A percentile compares a stretch with the other conserved stretches of the same genome.
Conservation (phyloP, 441 rosid species). For the Gossypium trilobum region DNA sequence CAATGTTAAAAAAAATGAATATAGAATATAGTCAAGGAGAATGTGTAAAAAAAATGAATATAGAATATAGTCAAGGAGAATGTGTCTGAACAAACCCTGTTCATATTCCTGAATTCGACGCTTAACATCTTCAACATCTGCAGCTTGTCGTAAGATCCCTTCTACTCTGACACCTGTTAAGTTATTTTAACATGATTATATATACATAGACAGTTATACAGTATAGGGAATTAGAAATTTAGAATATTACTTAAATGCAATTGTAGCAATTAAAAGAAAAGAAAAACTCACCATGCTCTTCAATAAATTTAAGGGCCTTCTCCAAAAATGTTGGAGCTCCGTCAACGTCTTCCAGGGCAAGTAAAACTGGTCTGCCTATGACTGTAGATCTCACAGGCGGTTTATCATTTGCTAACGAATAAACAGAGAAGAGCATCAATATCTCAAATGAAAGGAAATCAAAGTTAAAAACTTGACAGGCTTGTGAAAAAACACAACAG, state of each 20-base stretch:
- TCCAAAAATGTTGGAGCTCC: slow-evolving; percentile 97
- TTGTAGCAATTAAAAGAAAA: not conserved
- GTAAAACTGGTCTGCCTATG: slow-evolving; percentile 76
- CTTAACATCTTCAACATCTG: slow-evolving; percentile 94
- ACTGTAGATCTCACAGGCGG: slow-evolving; percentile 47
- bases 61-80: not conserved
- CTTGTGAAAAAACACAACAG: not conserved
- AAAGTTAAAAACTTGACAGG: not conserved
- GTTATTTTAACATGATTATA: slow-evolving; percentile 22
- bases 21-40: not conserved
- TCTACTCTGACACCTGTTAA: slow-evolving; percentile 69
- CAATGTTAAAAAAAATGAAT: not conserved
- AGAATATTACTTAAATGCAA: slow-evolving; percentile 2
- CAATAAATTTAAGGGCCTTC: slow-evolving; percentile 86
- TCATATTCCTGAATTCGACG: slow-evolving; percentile 83
- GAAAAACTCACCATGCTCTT: slow-evolving; percentile 69
- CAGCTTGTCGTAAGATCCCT: slow-evolving; percentile 98
- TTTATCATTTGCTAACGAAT: slow-evolving; percentile 50
- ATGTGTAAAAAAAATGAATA: not conserved
- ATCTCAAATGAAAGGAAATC: not conserved
- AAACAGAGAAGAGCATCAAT: slow-evolving; percentile 18
- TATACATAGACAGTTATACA: not conserved
- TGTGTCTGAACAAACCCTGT: slow-evolving; percentile 52
- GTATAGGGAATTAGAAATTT: not conserved
- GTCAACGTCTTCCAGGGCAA: slow-evolving; percentile 93